Evolutionary conservation across 768 basidiomycete species (phyloP), one percentile per base, ranked within the genome.

Genomic region (Gautieria morchelliformis): DNA sequence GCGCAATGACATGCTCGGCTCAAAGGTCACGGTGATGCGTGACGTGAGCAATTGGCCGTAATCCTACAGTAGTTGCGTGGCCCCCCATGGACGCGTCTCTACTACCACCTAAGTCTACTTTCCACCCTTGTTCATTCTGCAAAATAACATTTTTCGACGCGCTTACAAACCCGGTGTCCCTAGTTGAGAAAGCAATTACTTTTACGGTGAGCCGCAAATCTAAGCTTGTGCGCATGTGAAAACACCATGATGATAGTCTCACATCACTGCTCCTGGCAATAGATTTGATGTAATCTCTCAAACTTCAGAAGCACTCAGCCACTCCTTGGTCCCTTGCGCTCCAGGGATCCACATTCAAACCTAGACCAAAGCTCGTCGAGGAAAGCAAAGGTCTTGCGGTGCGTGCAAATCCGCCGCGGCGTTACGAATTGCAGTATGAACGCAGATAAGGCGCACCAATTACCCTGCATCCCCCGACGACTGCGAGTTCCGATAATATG

Each of bases 351-450:
- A 17, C 50, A 51, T 14, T 24, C 19, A 19, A 49, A 57, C 46
- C 52, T 52, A 22, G 46, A 57, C 32, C 48, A 37, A 57, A 50
- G 48, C 19, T 57, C n/a, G 52, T 57, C n/a, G 56, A 47, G 8
- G 45, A 57, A n/a, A 40, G 52, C n/a, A 57, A 51, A 39, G 49
- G 24, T 57, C 56, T n/a, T n/a, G n/a, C 52, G 40, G 56, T 57
- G 20, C 5, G 56, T 57, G 46, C n/a, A 41, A 41, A 27, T 27
- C n/a, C 10, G 22, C 4, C 19, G 15, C 44, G 14, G 14, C 12
- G n/a, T 1, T n/a, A 5, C 17, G n/a, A 4, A 24, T 8, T n/a
- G 4, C 3, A 41, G 9, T 41, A 19, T 14, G 2, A 1, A n/a
- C 12, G 50, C 53, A 57, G 56, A 37, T 57, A 30, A 51, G 50